A percentile compares a stretch with the other conserved stretches of the same genome.
Evolutionary conservation across 371 early-diverging fungal species (phyloP).

Genomic region (Rhizopus delemar): DNA sequence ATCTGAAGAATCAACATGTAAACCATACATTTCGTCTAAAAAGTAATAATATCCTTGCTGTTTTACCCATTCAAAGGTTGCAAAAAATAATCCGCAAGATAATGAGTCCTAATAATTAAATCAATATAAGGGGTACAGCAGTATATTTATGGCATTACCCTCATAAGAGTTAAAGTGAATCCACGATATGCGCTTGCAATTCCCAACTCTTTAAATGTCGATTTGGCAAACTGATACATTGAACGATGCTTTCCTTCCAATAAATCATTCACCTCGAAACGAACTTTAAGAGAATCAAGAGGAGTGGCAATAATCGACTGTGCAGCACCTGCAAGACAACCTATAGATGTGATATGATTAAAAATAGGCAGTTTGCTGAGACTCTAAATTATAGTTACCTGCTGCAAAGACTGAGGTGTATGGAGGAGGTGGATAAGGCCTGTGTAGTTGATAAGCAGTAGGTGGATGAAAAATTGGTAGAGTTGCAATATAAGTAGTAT

Average conservation of each 20-base stretch:
- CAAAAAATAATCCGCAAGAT: constrained; percentile 77
- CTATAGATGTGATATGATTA: constrained; percentile 18
- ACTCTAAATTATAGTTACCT: constrained; percentile 17
- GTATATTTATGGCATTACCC: constrained; percentile 38
- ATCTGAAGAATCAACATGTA: constrained; percentile 48
- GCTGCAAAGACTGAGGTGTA: constrained; percentile 62
- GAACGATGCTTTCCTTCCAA: constrained; percentile 73
- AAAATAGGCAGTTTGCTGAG: background rate
- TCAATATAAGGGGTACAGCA: background rate
- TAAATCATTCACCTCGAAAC: constrained; percentile 76
- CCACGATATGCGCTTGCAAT: constrained; percentile 71
- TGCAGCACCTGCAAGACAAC: constrained; percentile 73
- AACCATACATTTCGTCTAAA: constrained; percentile 59
- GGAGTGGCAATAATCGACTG: constrained; percentile 77
- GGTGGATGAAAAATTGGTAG: constrained; percentile 62
- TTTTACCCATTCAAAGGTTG: constrained; percentile 76
- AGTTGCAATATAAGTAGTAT: constrained; percentile 59
- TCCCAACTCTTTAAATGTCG: constrained; percentile 65
- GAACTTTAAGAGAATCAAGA: constrained; percentile 70
- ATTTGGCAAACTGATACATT: constrained; percentile 67
- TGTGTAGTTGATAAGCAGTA: constrained; percentile 52
- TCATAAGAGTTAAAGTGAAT: constrained; percentile 62
- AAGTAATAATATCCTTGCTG: constrained; percentile 67
- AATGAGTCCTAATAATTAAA: constrained; percentile 62
- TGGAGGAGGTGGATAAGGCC: constrained; percentile 64